phyloP scores from a whole-genome alignment of 2,329 filamentous ascomycete species.

The Nigrospora osmanthi region DNA sequence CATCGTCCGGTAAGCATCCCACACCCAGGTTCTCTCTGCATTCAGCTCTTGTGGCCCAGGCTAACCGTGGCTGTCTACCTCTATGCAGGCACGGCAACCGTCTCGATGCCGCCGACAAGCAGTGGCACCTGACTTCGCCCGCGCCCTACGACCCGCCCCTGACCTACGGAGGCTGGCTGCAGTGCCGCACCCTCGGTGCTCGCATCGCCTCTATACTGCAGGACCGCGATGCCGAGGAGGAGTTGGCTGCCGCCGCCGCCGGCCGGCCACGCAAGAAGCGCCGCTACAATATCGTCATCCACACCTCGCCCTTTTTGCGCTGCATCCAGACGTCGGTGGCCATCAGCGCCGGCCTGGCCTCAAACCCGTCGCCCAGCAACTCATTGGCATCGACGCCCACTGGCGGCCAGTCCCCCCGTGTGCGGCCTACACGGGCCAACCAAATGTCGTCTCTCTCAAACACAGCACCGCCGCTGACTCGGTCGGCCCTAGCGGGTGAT shows the following conservation, averaged over 20 bases:
- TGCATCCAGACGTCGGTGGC: conserved; percentile 89
- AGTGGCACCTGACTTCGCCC: conserved; percentile 89
- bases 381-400: conserved; percentile 12
- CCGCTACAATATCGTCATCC: conserved; percentile 73
- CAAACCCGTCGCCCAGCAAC: conserved; percentile 36
- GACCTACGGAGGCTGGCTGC: conserved; percentile 89
- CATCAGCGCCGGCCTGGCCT: conserved; percentile 76
- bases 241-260: conserved; percentile 9
- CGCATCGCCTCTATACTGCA: conserved; percentile 70
- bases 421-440: conserved; percentile 9
- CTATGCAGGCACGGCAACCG: conserved; percentile 72
- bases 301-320: conserved; percentile 88
- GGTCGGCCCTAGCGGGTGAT: conserved; percentile 9
- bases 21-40: background rate
- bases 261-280: conserved; percentile 40
- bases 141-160: conserved; percentile 94
- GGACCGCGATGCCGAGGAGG: conserved; percentile 37
- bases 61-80: background rate
- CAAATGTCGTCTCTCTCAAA: conserved; percentile 12
- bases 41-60: background rate
- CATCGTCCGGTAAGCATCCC: conserved; percentile 35
- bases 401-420: conserved; percentile 17
- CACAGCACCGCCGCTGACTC: conserved; percentile 8
- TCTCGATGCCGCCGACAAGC: conserved; percentile 87
- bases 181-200: conserved; percentile 72